Base-by-base conservation (phyloP, 768 basidiomycete genomes). In the Phlebiopsis gigantea region DNA sequence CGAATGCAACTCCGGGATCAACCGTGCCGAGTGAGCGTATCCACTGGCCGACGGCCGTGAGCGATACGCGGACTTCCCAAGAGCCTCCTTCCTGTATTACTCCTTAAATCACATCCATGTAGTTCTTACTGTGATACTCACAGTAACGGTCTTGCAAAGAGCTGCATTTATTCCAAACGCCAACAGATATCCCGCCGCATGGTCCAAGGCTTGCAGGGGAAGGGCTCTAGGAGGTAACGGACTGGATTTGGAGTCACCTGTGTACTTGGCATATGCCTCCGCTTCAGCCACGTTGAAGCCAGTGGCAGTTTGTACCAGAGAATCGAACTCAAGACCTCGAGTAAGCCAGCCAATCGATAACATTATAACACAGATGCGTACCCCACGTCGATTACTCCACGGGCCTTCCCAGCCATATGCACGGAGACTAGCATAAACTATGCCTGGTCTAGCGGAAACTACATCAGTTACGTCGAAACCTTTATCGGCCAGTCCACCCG, bases 211-310 rank as follows among this genome's bases (percentile, higher is more conserved):
- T 62, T 83, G 84, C 70, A 84, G 69, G 1, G 84, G 83, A 25
- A 84, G 67, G 10, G 79, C 67, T 17, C 61, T 58, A 17, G 69
- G 70, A 0, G 61, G 60, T 1, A 65, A 42, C 2, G 69, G 66
- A 9, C 58, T 43, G 1, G 52, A 47, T 8, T 29, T 54, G 22
- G 9, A 43, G 4, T 54, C 52, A 2, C 67, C 68, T 2, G 55
- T 57, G 53, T 66, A 78, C 8, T 64, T 57, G 0, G 70, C 69
- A 58, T 74, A 80, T 1, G 79, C 79, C 49, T 75, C 68, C 2
- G 73, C 81, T 68, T 87, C 84, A 6, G 79, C 78, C n/a, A 70
- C 63, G 52, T 83, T 84, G 66, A 84, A 80, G 0, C 84, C 84
- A 0, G 76, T 77, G 1, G 81, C 81, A 0, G 80, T 83, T 68